These are phyloP conservation scores for Chlorella vulgaris DNA, from an alignment of 139 green algal species.

Conservation along the genomic window DNA sequence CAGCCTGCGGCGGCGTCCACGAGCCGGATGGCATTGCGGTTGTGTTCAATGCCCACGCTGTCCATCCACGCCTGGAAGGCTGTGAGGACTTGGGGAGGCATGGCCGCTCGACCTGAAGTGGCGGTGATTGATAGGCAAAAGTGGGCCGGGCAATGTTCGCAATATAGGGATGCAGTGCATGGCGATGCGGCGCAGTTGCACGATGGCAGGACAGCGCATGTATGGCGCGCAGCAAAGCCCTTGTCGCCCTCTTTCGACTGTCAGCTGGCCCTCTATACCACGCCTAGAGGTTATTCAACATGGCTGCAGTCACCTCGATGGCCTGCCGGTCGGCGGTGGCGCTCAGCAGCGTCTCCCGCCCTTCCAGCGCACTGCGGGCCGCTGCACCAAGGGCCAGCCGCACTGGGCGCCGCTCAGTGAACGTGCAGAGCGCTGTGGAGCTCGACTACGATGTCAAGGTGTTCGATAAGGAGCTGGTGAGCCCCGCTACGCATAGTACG, in stretches of 20 bases:
- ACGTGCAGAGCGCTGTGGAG: constrained; percentile 22
- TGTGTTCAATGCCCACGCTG: constrained; percentile 16
- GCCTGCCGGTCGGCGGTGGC: neutral
- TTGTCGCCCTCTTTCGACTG: too few species aligned
- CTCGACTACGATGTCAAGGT: constrained; percentile 85
- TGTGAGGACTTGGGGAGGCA: neutral
- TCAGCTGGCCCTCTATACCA: too few species aligned
- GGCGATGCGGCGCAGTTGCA: too few species aligned
- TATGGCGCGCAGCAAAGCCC: too few species aligned
- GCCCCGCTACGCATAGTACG: too few species aligned
- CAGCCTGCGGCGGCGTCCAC: constrained; percentile 3
- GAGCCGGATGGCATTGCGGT: constrained; percentile 20
- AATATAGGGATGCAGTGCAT: too few species aligned
- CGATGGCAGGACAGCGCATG: too few species aligned
- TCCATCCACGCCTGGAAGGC: constrained; percentile 38
- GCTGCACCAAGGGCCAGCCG: constrained; percentile 9
- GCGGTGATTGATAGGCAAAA: neutral
- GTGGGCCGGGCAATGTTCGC: neutral
- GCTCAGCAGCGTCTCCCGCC: neutral
- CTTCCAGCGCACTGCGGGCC: neutral
- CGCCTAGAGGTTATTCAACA: neutral
- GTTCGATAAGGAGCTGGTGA: constrained; percentile 82
- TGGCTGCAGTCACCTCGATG: neutral
- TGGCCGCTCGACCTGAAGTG: neutral
- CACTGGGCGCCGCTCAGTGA: constrained; percentile 3